phyloP scores from a whole-genome alignment of 108 stramenopile genomes.

The Bacterosira constricta region DNA sequence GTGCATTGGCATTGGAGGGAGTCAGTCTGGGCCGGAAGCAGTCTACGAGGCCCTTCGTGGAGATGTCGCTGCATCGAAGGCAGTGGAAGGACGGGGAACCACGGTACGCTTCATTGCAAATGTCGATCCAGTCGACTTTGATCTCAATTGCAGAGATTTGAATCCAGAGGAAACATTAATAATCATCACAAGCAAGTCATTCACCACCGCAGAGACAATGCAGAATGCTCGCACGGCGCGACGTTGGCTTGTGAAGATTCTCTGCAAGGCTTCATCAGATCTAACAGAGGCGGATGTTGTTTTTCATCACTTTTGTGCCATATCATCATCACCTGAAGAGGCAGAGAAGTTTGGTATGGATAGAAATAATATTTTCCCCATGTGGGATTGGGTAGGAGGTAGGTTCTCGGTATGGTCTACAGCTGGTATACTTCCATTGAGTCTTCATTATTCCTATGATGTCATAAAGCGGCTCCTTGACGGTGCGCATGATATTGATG shows the following conservation, averaged over 20 bases:
- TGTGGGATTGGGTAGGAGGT: conserved; percentile 98
- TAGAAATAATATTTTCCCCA: conserved; percentile 84
- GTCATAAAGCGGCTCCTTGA: conserved; percentile 84
- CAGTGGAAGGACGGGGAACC: conserved; percentile 60
- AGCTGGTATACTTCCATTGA: conserved; percentile 88
- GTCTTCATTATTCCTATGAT: conserved; percentile 87
- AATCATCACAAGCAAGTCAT: conserved; percentile 84
- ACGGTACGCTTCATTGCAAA: conserved; percentile 92
- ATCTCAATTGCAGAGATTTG: conserved; percentile 67
- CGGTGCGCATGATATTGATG: conserved; percentile 98
- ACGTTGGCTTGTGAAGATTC: conserved; percentile 73
- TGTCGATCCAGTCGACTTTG: conserved; percentile 97
- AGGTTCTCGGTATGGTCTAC: conserved; percentile 89
- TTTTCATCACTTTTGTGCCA: conserved; percentile 86
- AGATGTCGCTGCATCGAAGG: conserved; percentile 51
- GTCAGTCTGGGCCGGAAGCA: conserved; percentile 90
- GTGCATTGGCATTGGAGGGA: conserved; percentile 91
- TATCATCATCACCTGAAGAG: conserved; percentile 42
- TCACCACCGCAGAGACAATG: conserved; percentile 88
- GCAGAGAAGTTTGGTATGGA: conserved; percentile 79
- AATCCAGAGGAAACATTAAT: conserved; percentile 73
- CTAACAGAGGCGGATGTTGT: conserved; percentile 58
- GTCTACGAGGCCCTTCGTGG: conserved; percentile 91
- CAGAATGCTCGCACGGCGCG: conserved; percentile 78
- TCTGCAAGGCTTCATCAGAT: not conserved